A percentile compares a stretch with the other conserved stretches of the same genome.
phyloP scores from a whole-genome alignment of 768 basidiomycete species.

The Termitomyces heimii region DNA sequence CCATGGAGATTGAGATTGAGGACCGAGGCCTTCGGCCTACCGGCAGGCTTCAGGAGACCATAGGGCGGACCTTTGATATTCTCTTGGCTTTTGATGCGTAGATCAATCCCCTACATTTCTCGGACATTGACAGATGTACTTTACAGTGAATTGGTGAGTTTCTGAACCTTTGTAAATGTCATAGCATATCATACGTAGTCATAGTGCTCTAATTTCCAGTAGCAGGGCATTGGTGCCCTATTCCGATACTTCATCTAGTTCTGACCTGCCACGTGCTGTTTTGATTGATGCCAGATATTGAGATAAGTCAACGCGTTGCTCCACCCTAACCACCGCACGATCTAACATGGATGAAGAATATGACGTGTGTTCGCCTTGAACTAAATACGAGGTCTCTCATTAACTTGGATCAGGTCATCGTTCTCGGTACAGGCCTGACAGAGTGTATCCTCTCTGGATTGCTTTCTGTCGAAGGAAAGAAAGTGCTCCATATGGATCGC shows the following conservation, averaged over 20 bases:
- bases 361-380: conserved; percentile 52
- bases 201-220: not conserved
- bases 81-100: conserved; percentile 5
- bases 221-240: not conserved
- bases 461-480: conserved; percentile 99
- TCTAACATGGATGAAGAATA: conserved; percentile 95
- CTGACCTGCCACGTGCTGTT: conserved; percentile 13
- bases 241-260: not conserved
- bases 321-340: conserved; percentile 19
- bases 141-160: conserved; percentile 3
- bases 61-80: conserved; percentile 1
- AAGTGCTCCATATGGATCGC: conserved; percentile 97
- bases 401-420: conserved; percentile 56
- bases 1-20: too few species aligned
- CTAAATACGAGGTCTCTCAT: conserved; percentile 8
- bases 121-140: not conserved
- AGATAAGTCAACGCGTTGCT: conserved; percentile 1
- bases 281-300: conserved; percentile 15
- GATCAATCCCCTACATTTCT: not conserved
- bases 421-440: conserved; percentile 94
- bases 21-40: too few species aligned
- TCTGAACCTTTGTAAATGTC: conserved; percentile 7
- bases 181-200: conserved; percentile 4
- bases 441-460: conserved; percentile 98
- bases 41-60: too few species aligned